Conservation (phyloP, 768 basidiomycete species). For the Naganishia vishniacii region DNA sequence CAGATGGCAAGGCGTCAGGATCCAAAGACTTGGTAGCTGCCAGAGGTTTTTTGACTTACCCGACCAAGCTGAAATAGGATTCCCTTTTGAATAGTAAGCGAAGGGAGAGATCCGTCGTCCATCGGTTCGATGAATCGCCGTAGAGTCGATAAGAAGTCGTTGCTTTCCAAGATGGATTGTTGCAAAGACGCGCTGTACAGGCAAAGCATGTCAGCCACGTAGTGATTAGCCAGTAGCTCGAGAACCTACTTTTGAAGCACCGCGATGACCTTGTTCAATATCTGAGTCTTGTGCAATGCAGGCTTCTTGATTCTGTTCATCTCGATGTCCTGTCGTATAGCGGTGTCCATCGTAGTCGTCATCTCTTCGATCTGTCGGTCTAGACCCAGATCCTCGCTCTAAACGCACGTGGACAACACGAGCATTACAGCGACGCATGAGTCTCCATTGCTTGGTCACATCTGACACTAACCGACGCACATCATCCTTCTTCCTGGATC, state of each 20-base stretch:
- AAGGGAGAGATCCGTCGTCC: slow-evolving; percentile 83
- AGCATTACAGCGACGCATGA: no score
- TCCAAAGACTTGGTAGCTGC: no score
- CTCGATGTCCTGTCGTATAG: slow-evolving; percentile 73
- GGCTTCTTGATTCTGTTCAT: slow-evolving; percentile 74
- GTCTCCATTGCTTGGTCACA: background rate
- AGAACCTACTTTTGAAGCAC: slow-evolving; percentile 73
- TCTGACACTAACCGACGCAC: slow-evolving; percentile 46
- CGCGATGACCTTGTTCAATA: slow-evolving; percentile 85
- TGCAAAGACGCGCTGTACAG: slow-evolving; percentile 66
- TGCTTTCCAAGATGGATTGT: slow-evolving; percentile 87
- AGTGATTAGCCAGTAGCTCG: no score
- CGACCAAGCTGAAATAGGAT: slow-evolving; percentile 76
- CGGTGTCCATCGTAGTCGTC: slow-evolving; percentile 68
- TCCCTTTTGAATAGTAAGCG: slow-evolving; percentile 89
- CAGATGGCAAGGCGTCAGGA: background rate
- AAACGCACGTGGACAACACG: background rate
- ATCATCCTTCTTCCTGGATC: slow-evolving; percentile 60
- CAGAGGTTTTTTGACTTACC: slow-evolving; percentile 32
- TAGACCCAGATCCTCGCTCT: slow-evolving; percentile 22
- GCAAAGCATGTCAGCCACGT: background rate
- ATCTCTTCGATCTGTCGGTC: slow-evolving; percentile 29
- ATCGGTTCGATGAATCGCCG: slow-evolving; percentile 89
- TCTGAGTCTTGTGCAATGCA: slow-evolving; percentile 72
- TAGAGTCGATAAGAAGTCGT: slow-evolving; percentile 80